Base-by-base conservation (phyloP, 768 basidiomycete species). In the Boletus bicolor region DNA sequence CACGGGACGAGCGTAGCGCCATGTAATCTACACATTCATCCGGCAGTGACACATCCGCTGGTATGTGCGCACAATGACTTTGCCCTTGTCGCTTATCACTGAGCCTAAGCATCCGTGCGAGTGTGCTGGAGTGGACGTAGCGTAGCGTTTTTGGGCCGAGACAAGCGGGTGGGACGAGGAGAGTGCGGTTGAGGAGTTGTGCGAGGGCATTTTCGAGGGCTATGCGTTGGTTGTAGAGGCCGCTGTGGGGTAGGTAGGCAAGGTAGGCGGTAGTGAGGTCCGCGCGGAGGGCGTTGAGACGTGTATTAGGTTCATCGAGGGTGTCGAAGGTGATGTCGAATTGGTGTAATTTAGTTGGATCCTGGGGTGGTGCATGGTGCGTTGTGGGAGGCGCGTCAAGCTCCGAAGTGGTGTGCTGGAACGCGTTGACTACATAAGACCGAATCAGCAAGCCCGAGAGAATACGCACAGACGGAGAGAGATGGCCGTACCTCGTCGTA, bases 151-250 rank as follows among this genome's bases (percentile, higher is more conserved):
- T 79, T 41, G 61, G 69, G 38, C 89, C 87, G 7, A 91, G 80
- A 38, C 84, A 82, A 30, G 87, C 76, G 11, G 86, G 86, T n/a
- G 91, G 90, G 34, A 91, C 73, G 59, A 93, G 80, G 34, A 93
- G 76, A 10, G 89, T 93, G 56, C 89, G 85, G 72, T 87, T 85
- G 56, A 91, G 79, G 32, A 87, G 67, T 55, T 72, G 75, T 2
- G 90, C 78, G 49, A 93, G 78, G 3, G 89, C 91, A 63, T 93
- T 93, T 72, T 93, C 89, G 57, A 93, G 79, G n/a, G 89, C 85
- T 59, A 93, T 91, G 35, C 90, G 85, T 72, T 93, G 89, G 69
- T 91, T 93, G 71, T 93, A 89, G 60, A 89, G 87, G 4, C 89
- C 88, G 58, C 87, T 89, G 67, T 93, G 90, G 12, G 91, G 90